phyloP scores from a whole-genome alignment of 2,329 filamentous ascomycete species.

The Torrubiella hemipterigena region DNA sequence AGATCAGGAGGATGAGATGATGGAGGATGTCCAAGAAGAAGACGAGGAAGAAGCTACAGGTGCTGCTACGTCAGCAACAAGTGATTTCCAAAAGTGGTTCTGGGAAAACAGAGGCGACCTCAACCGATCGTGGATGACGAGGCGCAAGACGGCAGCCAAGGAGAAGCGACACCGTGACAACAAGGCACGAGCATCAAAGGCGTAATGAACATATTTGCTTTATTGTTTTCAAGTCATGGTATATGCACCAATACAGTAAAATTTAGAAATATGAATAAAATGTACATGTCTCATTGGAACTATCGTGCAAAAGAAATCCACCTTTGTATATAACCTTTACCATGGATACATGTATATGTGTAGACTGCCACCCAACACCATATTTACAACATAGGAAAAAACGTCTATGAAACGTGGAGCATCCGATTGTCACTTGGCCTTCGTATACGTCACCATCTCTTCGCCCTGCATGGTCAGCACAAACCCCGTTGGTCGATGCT shows the following conservation, averaged over 20 bases:
- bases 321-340: too few species aligned
- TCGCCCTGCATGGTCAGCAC: too few species aligned
- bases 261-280: too few species aligned
- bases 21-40: conserved; percentile 14
- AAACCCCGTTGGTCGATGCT: too few species aligned
- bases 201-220: conserved; percentile 14
- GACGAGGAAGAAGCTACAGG: conserved; percentile 14
- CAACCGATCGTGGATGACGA: conserved; percentile 54
- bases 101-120: conserved; percentile 54
- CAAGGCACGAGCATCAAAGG: conserved; percentile 36
- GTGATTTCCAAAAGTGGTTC: conserved; percentile 55
- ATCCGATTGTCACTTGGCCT: too few species aligned
- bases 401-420: too few species aligned
- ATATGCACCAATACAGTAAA: conserved; percentile 6
- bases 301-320: too few species aligned
- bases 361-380: too few species aligned
- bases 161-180: conserved; percentile 57
- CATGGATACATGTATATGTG: too few species aligned
- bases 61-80: conserved; percentile 16
- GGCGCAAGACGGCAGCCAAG: conserved; percentile 50
- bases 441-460: too few species aligned
- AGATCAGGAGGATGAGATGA: conserved; percentile 23
- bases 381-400: too few species aligned
- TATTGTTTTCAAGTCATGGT: not conserved
- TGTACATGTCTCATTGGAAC: too few species aligned